Percentiles rank a stretch among this genome's conserved stretches.
Evolutionary conservation across 495 filamentous ascomycete genomes (phyloP).

Genomic region (Lindgomyces ingoldianus): DNA sequence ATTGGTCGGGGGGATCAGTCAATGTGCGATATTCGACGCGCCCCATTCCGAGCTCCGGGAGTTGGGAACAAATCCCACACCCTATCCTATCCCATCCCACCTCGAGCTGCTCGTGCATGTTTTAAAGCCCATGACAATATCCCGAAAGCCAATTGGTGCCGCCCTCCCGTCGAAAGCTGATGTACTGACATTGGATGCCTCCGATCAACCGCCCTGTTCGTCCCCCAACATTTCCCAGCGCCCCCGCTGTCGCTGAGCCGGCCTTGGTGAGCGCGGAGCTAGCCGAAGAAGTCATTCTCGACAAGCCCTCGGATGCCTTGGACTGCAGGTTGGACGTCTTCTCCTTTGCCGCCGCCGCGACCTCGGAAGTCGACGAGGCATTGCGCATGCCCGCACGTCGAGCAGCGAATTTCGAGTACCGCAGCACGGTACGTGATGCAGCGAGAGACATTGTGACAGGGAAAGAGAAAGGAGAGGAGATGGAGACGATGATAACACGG

Average conservation of each 20-base stretch:
- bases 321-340: constrained; percentile 53
- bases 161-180: background rate
- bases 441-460: constrained; percentile 48
- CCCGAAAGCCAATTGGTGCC: constrained; percentile 10
- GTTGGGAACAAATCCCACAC: background rate
- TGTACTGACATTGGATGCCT: constrained; percentile 80
- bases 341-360: constrained; percentile 62
- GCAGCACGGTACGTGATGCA: constrained; percentile 60
- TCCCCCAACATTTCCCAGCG: constrained; percentile 78
- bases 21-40: background rate
- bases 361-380: constrained; percentile 69
- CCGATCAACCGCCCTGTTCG: constrained; percentile 77
- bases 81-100: background rate
- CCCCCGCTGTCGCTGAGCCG: constrained; percentile 62
- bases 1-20: background rate
- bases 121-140: background rate
- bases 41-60: background rate
- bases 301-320: constrained; percentile 84
- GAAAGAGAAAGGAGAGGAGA: constrained; percentile 25
- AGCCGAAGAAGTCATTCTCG: constrained; percentile 76
- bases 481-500: constrained; percentile 22
- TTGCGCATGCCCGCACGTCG: constrained; percentile 60
- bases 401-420: constrained; percentile 59
- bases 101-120: background rate
- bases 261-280: constrained; percentile 73